Percentiles rank a stretch among this genome's conserved stretches.
Evolutionary conservation across 345 rosid species (phyloP).

Genomic region (Camelina neglecta): DNA sequence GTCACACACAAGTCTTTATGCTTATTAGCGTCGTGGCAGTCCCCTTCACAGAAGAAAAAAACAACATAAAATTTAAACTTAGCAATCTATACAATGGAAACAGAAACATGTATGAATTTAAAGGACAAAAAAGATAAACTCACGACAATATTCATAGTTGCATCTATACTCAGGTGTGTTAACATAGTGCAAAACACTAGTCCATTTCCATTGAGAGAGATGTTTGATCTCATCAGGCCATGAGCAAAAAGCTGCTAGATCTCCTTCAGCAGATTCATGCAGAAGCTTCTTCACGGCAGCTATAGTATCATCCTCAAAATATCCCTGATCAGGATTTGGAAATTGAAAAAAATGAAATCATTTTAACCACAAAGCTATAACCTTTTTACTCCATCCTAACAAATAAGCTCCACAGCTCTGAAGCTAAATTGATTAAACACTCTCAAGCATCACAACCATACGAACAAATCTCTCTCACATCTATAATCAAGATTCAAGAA

Average conservation of each 20-base stretch:
- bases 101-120: neutral
- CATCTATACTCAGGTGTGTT: slow-evolving; percentile 93
- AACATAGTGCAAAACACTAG: slow-evolving; percentile 80
- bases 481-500: neutral
- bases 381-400: neutral
- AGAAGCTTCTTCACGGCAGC: slow-evolving; percentile 67
- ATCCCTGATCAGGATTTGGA: slow-evolving; percentile 49
- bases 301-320: slow-evolving; percentile 62
- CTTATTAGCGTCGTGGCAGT: slow-evolving; percentile 77
- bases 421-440: neutral
- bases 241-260: slow-evolving; percentile 78
- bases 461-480: neutral
- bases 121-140: slow-evolving; percentile 38
- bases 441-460: neutral
- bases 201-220: slow-evolving; percentile 65
- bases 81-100: neutral
- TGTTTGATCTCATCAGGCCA: slow-evolving; percentile 77
- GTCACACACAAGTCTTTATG: slow-evolving; percentile 65
- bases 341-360: neutral
- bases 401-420: neutral
- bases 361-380: neutral
- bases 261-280: slow-evolving; percentile 74
- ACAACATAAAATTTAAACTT: neutral
- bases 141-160: slow-evolving; percentile 81
- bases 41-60: slow-evolving; percentile 60